Percentiles rank a stretch among this genome's conserved stretches.
Evolutionary conservation across 2,329 filamentous ascomycete species (phyloP).

Genomic region (Cryphonectria japonica): DNA sequence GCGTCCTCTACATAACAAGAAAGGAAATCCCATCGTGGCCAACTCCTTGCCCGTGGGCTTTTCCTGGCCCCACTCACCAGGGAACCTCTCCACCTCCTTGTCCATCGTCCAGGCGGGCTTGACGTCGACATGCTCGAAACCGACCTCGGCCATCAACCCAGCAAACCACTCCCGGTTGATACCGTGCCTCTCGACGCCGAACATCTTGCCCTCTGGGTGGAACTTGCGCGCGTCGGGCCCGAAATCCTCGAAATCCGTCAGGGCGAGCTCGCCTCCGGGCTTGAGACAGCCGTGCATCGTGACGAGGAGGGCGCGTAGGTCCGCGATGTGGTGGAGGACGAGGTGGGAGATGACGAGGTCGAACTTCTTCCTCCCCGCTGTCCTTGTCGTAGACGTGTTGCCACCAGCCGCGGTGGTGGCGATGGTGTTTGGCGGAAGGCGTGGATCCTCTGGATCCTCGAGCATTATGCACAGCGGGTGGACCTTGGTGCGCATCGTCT

Average conservation of each 20-base stretch:
- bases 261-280: slow-evolving; percentile 50
- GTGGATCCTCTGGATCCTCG: slow-evolving; percentile 52
- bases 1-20: slow-evolving; percentile 43
- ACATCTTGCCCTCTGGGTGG: slow-evolving; percentile 56
- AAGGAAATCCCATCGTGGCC: slow-evolving; percentile 43
- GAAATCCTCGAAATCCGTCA: slow-evolving; percentile 63
- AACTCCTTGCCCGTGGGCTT: slow-evolving; percentile 31
- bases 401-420: slow-evolving; percentile 32
- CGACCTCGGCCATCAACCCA: slow-evolving; percentile 47
- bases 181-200: slow-evolving; percentile 59
- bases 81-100: slow-evolving; percentile 53
- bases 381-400: neutral
- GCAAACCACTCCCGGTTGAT: slow-evolving; percentile 47
- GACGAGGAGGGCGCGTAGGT: slow-evolving; percentile 45
- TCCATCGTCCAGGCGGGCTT: slow-evolving; percentile 52
- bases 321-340: slow-evolving; percentile 59
- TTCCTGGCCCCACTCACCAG: slow-evolving; percentile 44
- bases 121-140: slow-evolving; percentile 53
- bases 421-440: slow-evolving; percentile 41
- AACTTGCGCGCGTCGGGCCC: slow-evolving; percentile 55
- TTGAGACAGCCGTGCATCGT: slow-evolving; percentile 53
- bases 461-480: slow-evolving; percentile 50
- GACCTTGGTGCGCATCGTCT: slow-evolving; percentile 35
- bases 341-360: slow-evolving; percentile 58
- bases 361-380: slow-evolving; percentile 43